Evolutionary conservation across 169 alveolate genomes (phyloP).

Genomic region (Amoebophrya sp.): DNA sequence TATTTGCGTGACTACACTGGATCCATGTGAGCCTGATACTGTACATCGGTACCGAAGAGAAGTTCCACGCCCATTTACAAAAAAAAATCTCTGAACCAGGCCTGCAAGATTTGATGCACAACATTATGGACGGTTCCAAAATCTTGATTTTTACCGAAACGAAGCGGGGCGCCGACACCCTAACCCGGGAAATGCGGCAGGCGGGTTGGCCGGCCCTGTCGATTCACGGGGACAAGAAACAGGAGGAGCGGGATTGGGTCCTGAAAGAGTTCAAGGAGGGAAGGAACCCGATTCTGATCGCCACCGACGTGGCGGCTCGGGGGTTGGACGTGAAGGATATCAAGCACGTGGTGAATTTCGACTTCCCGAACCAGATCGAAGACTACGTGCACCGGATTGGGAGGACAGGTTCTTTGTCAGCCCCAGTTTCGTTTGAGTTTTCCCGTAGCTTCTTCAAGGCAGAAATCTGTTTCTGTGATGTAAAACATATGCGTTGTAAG

Average conservation of each 20-base stretch:
- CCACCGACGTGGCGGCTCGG: constrained; percentile 97
- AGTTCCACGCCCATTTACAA: too few relatives aligned
- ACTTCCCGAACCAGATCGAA: constrained; percentile 85
- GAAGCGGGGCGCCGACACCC: constrained; percentile 67
- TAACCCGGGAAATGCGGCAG: constrained; percentile 72
- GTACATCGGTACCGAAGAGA: too few relatives aligned
- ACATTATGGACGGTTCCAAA: constrained; percentile 56
- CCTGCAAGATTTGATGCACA: constrained; percentile 51
- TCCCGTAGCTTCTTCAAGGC: too few relatives aligned
- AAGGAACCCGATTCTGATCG: constrained; percentile 79
- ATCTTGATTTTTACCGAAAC: constrained; percentile 48
- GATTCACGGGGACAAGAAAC: constrained; percentile 97
- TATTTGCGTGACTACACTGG: too few relatives aligned
- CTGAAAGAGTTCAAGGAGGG: constrained; percentile 84
- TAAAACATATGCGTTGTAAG: too few relatives aligned
- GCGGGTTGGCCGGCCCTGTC: constrained; percentile 82
- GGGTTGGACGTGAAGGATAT: constrained; percentile 94
- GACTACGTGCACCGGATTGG: constrained; percentile 91
- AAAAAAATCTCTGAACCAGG: too few relatives aligned
- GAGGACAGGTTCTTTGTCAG: too few relatives aligned
- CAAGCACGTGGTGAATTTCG: constrained; percentile 87
- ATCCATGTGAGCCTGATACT: too few relatives aligned
- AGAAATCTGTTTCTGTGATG: too few relatives aligned
- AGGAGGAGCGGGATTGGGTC: constrained; percentile 83
- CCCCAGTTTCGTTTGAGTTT: too few relatives aligned